phyloP scores from a whole-genome alignment of 352 stramenopile genomes.

The Globisporangium polare region DNA sequence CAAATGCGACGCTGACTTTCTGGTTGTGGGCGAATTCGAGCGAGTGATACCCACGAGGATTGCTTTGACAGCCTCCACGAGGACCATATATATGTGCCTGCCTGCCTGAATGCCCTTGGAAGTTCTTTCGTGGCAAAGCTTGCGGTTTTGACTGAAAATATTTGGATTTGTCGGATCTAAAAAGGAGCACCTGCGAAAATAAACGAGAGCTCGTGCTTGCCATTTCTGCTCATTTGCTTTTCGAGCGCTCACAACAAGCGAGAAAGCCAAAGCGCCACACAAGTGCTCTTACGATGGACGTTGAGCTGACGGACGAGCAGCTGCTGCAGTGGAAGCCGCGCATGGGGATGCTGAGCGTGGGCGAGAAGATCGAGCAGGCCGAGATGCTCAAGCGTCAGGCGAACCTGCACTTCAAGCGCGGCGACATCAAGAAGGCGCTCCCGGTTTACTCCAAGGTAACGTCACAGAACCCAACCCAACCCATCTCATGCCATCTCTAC shows the following conservation, averaged over 20 bases:
- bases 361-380: constrained; percentile 68
- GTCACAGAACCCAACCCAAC: background rate
- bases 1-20: no score
- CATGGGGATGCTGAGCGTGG: constrained; percentile 55
- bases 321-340: constrained; percentile 63
- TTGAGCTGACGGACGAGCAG: constrained; percentile 32
- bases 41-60: no score
- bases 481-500: no score
- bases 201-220: background rate
- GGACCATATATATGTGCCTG: no score
- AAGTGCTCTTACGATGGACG: background rate
- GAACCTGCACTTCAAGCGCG: constrained; percentile 61
- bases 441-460: constrained; percentile 51
- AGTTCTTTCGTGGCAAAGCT: no score
- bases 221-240: no score
- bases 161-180: no score
- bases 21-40: no score
- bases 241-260: background rate
- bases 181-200: no score
- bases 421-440: constrained; percentile 60
- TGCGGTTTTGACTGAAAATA: no score
- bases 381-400: constrained; percentile 78
- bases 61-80: no score
- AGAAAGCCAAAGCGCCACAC: background rate
- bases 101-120: no score